Base-by-base conservation (phyloP, 176 grass and related monocot genomes). In the Puccinellia tenuiflora region DNA sequence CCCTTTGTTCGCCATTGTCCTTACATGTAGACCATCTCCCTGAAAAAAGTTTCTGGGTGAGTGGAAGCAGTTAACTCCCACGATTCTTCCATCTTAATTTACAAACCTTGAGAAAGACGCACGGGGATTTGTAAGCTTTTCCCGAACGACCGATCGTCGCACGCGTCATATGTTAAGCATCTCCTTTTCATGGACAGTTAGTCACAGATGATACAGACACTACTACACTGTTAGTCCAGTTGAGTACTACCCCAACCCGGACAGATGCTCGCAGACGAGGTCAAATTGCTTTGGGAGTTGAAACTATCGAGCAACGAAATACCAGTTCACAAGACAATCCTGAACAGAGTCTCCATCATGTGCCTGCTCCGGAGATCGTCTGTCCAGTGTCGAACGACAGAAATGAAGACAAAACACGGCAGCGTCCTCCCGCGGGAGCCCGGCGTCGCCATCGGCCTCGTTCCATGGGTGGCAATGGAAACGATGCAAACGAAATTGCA, bases 11-110 rank as follows among this genome's bases (percentile, higher is more conserved):
- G 76, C 76, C 86, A 88, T 55, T 85, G n/a, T 66, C 68, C 47
- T 65, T 47, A 59, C 76, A 60, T 68, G 81, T 75, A 75, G 87
- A 40, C 76, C 81, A 85, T 75, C 81, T 75, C 18, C 76, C 76
- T 57, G 68, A 6, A 68, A 84, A 84, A 74, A n/a, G 72, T 63
- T 25, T 68, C 13, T 3, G 5, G 29, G 5, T 6, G n/a, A n/a
- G n/a, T n/a, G n/a, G n/a, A n/a, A n/a, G n/a, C n/a, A n/a, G n/a
- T n/a, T n/a, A n/a, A n/a, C n/a, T n/a, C n/a, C n/a, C n/a, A n/a
- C n/a, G n/a, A n/a, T n/a, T n/a, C n/a, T n/a, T n/a, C n/a, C n/a
- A n/a, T n/a, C n/a, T n/a, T n/a, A n/a, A n/a, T n/a, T n/a, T n/a
- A n/a, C n/a, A n/a, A n/a, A n/a, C n/a, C n/a, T n/a, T n/a, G n/a